Base-by-base conservation (phyloP, 805 yeast species). In the Kluyveromyces dobzhanskii region DNA sequence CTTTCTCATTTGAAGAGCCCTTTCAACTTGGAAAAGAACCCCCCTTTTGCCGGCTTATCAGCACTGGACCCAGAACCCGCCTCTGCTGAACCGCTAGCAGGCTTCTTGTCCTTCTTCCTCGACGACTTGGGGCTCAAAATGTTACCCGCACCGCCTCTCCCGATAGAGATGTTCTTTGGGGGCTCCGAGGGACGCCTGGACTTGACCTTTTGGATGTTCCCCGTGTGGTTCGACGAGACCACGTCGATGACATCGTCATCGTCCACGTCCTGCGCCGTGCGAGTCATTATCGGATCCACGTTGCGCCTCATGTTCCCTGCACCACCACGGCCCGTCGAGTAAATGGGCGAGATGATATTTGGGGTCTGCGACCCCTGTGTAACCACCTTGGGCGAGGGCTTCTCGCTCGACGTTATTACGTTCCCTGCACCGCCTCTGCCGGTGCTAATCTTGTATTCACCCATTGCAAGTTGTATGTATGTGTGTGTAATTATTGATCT, bases 401-500 rank as follows among this genome's bases (percentile, higher is more conserved):
- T 56, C 24, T 64, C 57, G 29, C 54, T 48, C 10, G 73, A 55
- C 3, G 65, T 48, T 47, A 70, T 65, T 39, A 80, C 74, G 57
- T 81, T 81, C 4, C 88, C 88, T 1, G 81, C 80, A 8, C 90
- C 90, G 9, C 90, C 90, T 46, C 90, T 69, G 4, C 88, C 88
- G 0, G 87, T 80, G n/a, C 85, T 51, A 11, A 59, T 41, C 42
- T 37, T 47, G 38, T 46, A 54, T 18, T 34, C 30, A 25, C 27
- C 37, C 37, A 34, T n/a, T n/a, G n/a, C n/a, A n/a, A n/a, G n/a
- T n/a, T n/a, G n/a, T n/a, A n/a, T n/a, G n/a, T n/a, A n/a, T n/a
- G n/a, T n/a, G n/a, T n/a, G n/a, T n/a, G n/a, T n/a, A n/a, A n/a
- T n/a, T n/a, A n/a, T n/a, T n/a, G n/a, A n/a, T n/a, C n/a, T n/a